Conservation (phyloP, 1,139 yeast genomes). For the Taiozyma sp. region DNA sequence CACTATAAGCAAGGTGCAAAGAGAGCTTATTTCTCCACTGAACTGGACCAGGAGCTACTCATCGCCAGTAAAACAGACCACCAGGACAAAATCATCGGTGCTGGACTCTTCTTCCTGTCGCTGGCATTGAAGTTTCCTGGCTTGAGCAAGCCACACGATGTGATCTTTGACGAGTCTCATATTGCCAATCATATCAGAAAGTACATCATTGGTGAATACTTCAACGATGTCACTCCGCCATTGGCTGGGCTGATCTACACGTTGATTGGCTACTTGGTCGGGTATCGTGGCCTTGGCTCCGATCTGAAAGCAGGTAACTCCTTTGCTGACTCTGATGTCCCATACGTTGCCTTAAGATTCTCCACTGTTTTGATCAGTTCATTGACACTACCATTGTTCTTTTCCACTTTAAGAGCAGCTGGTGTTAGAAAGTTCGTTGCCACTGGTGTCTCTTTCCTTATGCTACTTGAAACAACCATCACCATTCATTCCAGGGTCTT, state of each 20-base stretch:
- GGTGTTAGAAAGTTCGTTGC: conserved; percentile 42
- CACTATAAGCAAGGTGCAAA: conserved; percentile 21
- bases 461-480: conserved; percentile 51
- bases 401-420: conserved; percentile 42
- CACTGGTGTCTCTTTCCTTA: conserved; percentile 38
- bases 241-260: conserved; percentile 46
- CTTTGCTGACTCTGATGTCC: conserved; percentile 13
- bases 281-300: conserved; percentile 39
- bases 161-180: conserved; percentile 62
- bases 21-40: conserved; percentile 20
- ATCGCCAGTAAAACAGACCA: conserved; percentile 2
- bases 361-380: conserved; percentile 52
- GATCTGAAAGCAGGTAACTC: conserved; percentile 10
- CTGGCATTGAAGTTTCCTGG: conserved; percentile 27
- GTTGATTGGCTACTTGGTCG: conserved; percentile 34
- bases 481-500: conserved; percentile 47
- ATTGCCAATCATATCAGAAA: conserved; percentile 65
- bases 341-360: conserved; percentile 37
- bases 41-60: conserved; percentile 2
- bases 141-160: too few species aligned
- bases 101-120: conserved; percentile 8
- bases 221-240: conserved; percentile 62
- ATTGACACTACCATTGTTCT: conserved; percentile 40
- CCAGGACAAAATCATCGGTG: conserved; percentile 16
- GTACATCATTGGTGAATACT: conserved; percentile 58